Evolutionary conservation across 352 stramenopile genomes (phyloP), one percentile per base, ranked within the genome.

Genomic region (Pythium aristosporum): DNA sequence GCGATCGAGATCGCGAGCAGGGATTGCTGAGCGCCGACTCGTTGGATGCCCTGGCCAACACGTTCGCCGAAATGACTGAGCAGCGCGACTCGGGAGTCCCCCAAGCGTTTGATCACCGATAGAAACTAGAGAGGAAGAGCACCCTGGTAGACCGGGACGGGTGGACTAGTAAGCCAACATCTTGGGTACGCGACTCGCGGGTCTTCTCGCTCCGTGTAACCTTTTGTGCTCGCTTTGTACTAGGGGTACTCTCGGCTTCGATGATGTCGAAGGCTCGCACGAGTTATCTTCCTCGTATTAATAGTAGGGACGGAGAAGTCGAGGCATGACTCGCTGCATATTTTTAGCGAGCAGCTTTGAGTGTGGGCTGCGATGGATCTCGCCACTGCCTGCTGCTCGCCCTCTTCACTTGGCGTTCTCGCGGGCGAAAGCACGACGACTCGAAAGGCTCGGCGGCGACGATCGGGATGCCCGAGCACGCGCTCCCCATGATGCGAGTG

Each of bases 1-100:
- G 13, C 18, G 46, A 32, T 16, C 20, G 20, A 1, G 36, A 47
- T 5, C 34, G 42, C 10, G 61, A 56, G 4, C 49, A 47, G 8
- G 57, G 56, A 1, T 56, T 65, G 30, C 42, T 74, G 39, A 69
- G 42, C 48, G 53, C 67, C 10, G 67, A 67, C 36, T 61, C 63
- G n/a, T 36, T 74, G 11, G 67, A 74, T 23, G 67, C 69, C 21
- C 54, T 74, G 12, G 67, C 62, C 9, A 60, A 20, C n/a, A 51
- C 62, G 30, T 63, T 74, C 18, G 57, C 67, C 5, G 57, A 71
- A 10, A 71, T 30, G 25, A 30, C 50, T 42, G 56, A 65, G 62
- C 55, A 62, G 49, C 42, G 41, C 11, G 65, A 67, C 25, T 30
- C 25, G 25, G 25, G 25, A 30, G 25, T 30, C 25, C 25, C 25